Base-by-base conservation (phyloP, 768 basidiomycete species). In the Vishniacozyma victoriae region DNA sequence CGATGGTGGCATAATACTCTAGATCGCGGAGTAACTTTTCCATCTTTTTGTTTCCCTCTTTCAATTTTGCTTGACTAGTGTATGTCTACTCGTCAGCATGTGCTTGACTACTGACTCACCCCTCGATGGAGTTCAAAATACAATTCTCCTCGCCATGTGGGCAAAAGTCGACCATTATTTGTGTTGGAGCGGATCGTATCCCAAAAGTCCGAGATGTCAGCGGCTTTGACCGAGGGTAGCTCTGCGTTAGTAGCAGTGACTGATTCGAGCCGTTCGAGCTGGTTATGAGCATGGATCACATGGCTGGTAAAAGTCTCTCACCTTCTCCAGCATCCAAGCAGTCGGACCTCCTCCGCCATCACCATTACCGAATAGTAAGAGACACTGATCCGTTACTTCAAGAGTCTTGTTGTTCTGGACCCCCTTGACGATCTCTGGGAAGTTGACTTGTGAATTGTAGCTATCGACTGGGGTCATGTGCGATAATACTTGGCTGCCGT, bases 391-490 rank as follows among this genome's bases (percentile, higher is more conserved):
- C 5, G 41, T 49, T 4, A 49, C 47, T 11, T 24, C 47, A 1
- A 44, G 29, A 41, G 43, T 54, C 20, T 49, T 44, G 29, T 54
- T 27, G n/a, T 49, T 44, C 11, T 39, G 41, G 3, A 44, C 39
- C 3, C 47, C 47, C 31, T 48, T 54, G 41, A 44, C 9, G 1
- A 49, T 18, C 48, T 97, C 95, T 9, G 80, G 82, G n/a, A n/a
- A 33, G 84, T 7, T 88, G 89, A 91, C 67, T 29, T 91, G 87
- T 0, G 90, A 87, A 4, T 84, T 92, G 70, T 96, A 96, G 0
- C 85, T 88, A 59, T 87, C 86, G 73, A 84, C 82, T 35, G 92
- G 92, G 3, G 91, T 93, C 90, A 97, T 93, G 63, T 97, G 93
- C 64, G 87, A 90, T 23, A 95, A 72, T 11, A 95, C 83, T 69